Evolutionary conservation across 176 grass and related monocot genomes (phyloP).

Genomic region (Zea luxurians): DNA sequence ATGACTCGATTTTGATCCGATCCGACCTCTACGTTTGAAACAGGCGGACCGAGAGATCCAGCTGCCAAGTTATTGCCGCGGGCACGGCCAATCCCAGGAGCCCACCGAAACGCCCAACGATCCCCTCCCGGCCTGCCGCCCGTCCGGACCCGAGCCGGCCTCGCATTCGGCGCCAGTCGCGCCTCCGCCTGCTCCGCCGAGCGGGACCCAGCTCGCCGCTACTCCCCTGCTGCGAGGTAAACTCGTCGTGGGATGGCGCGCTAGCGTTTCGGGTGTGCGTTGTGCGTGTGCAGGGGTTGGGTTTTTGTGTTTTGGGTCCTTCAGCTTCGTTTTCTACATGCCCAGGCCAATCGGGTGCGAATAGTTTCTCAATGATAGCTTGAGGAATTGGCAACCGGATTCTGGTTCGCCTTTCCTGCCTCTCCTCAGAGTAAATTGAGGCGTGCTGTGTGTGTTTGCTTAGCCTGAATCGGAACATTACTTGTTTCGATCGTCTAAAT

Average conservation of each 20-base stretch:
- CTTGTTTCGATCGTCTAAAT: slow-evolving; percentile 1
- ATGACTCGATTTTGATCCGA: too few species aligned
- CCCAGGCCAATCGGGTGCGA: neutral
- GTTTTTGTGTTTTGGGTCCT: too few species aligned
- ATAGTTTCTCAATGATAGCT: neutral
- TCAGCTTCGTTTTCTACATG: neutral
- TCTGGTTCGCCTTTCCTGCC: neutral
- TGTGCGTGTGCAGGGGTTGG: neutral
- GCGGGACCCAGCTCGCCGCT: slow-evolving; percentile 20
- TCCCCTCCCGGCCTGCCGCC: neutral
- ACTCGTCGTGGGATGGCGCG: neutral
- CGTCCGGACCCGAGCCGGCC: neutral
- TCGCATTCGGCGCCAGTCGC: neutral
- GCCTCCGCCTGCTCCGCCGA: slow-evolving; percentile 3
- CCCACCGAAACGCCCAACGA: slow-evolving; percentile 1
- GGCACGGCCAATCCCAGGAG: slow-evolving; percentile 9
- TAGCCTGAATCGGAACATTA: neutral
- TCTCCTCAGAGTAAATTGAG: neutral
- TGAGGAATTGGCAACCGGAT: neutral
- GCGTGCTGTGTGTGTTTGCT: neutral
- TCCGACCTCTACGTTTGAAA: too few species aligned
- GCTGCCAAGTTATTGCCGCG: slow-evolving; percentile 21
- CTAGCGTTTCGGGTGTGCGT: too few species aligned
- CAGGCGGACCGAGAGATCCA: neutral
- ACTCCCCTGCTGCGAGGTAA: slow-evolving; percentile 32